Conservation (phyloP, 352 stramenopile genomes). For the Blastocystis sp. region DNA sequence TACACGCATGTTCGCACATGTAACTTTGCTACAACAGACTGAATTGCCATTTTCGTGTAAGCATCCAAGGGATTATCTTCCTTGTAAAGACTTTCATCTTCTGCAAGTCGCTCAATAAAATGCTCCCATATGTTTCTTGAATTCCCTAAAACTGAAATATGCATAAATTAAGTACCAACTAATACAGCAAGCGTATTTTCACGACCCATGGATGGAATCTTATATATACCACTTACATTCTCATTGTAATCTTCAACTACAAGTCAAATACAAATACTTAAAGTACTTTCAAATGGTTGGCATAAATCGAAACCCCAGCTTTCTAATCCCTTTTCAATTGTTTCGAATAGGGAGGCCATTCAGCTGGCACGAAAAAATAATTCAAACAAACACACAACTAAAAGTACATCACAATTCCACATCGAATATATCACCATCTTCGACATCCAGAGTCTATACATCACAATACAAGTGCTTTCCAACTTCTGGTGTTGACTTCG, state of each 20-base stretch:
- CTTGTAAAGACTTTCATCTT: slow-evolving; percentile 25
- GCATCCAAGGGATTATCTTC: slow-evolving; percentile 46
- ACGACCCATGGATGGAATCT: slow-evolving; percentile 42
- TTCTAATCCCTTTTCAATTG: slow-evolving; percentile 49
- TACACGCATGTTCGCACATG: slow-evolving; percentile 16
- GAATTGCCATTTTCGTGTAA: slow-evolving; percentile 31
- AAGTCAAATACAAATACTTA: not conserved
- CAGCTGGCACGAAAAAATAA: not conserved
- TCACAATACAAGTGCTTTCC: not conserved
- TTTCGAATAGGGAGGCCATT: slow-evolving; percentile 47
- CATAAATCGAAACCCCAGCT: slow-evolving; percentile 48
- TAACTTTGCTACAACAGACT: not conserved
- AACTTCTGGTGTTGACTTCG: not conserved
- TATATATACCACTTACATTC: slow-evolving; percentile 38
- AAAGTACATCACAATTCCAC: slow-evolving; percentile 19
- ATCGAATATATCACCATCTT: slow-evolving; percentile 45
- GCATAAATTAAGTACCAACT: not conserved
- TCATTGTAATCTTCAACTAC: slow-evolving; percentile 57
- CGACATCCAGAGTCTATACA: not conserved
- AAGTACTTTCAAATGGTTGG: slow-evolving; percentile 26
- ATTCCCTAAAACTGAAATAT: slow-evolving; percentile 1
- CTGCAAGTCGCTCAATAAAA: slow-evolving; percentile 9
- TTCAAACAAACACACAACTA: not conserved
- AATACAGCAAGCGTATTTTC: slow-evolving; percentile 38
- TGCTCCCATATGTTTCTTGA: slow-evolving; percentile 46